Evolutionary conservation across 768 basidiomycete genomes (phyloP), one percentile per base, ranked within the genome.

Genomic region (Auricularia sp.): DNA sequence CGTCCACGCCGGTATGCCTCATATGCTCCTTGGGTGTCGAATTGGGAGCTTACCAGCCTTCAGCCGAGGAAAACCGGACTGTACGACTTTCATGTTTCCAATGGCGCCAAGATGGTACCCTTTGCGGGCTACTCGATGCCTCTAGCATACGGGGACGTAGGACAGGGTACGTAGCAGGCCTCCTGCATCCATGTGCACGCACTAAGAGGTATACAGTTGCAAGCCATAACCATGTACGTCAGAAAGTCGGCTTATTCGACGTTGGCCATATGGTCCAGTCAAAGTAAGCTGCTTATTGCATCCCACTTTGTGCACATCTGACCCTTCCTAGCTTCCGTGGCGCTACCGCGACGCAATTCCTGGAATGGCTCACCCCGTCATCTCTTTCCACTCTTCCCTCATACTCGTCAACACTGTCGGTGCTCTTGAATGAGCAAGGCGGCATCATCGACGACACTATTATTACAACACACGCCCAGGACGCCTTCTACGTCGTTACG

Each of bases 201-300:
- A 23, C 59, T n/a, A 34, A 54, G 59, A 47, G 56, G 44, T 12
- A 53, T 58, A 36, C 73, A 97, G 94, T 92, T 62, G 86, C 88
- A 6, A 93, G 91, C 69, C 96, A 99, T 75, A 84, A 88, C 56
- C 89, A 98, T 71, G 91, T 95, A 61, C 86, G 97, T 51, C 83
- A 77, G 12, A 82, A 81, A 39, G 91, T 84, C 0, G 94, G 94
- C 0, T 79, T 99, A 36, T 99, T 99, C 73, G 96, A 99, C 71
- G 97, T 99, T 35, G 92, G 92, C 29, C 96, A 99, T 75, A 99
- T 99, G 96, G 90, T 98, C 14, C 96, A 98, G 74, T 85, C 86
- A 42, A 88, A 85, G 92, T 93, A 70, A 61, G 83, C 64, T 33
- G n/a, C 59, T 5, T 35, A n/a, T 29, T 6, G 56, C 33, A 34